These are phyloP conservation scores for Calcarisporium arbuscula DNA, from an alignment of 2,329 filamentous ascomycete genomes.

Conservation along the genomic window DNA sequence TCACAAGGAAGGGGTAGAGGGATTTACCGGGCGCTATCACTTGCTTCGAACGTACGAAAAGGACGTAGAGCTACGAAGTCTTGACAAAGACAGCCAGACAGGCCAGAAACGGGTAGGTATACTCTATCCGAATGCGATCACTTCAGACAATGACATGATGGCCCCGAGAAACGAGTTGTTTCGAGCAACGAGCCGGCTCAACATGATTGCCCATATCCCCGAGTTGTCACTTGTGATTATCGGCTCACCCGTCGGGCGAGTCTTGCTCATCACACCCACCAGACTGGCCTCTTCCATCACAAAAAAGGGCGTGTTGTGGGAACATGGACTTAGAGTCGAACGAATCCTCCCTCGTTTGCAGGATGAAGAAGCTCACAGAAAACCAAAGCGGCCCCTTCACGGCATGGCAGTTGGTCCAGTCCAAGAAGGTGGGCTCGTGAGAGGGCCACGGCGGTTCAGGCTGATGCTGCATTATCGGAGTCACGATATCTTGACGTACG, in stretches of 20 bases:
- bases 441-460: slow-evolving; percentile 48
- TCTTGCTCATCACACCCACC: slow-evolving; percentile 54
- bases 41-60: slow-evolving; percentile 44
- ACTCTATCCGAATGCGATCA: slow-evolving; percentile 23
- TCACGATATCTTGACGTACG: slow-evolving; percentile 64
- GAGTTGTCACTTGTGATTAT: slow-evolving; percentile 64
- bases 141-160: too few relatives aligned
- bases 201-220: slow-evolving; percentile 58
- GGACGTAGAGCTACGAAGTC: slow-evolving; percentile 40
- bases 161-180: too few relatives aligned
- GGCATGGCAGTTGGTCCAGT: slow-evolving; percentile 64
- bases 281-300: slow-evolving; percentile 20
- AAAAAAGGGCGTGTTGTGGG: slow-evolving; percentile 18
- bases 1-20: background rate
- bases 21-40: slow-evolving; percentile 17
- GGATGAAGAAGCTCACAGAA: slow-evolving; percentile 38
- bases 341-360: slow-evolving; percentile 39
- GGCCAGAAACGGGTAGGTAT: slow-evolving; percentile 21
- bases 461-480: slow-evolving; percentile 67
- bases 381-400: slow-evolving; percentile 48
- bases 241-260: slow-evolving; percentile 61
- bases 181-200: slow-evolving; percentile 36
- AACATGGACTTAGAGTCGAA: slow-evolving; percentile 47
- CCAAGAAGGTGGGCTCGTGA: slow-evolving; percentile 33
- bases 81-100: slow-evolving; percentile 16